Evolutionary conservation across 305 asterid species (phyloP), one percentile per base, ranked within the genome.

Genomic region (Rubia occidens): DNA sequence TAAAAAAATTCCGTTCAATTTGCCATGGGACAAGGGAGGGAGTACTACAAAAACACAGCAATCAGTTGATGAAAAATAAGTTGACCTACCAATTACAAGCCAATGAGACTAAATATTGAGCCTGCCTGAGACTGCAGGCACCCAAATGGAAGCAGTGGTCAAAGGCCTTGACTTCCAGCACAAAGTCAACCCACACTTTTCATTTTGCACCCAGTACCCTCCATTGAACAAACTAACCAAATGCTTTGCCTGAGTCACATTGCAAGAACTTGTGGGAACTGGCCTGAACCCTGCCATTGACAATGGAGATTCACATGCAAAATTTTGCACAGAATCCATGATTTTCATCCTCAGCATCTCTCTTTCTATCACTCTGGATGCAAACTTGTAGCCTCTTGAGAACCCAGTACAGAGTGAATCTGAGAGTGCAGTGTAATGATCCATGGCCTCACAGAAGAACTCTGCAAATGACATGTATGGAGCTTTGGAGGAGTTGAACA

Each of bases 91-190:
- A 59, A 53, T 51, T 51, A 51, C 17, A 47, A 51, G 7, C 58
- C 58, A 51, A 5, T 20, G 14, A 4, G 56, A 51, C 56, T 15
- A 17, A 60, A 58, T 53, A 61, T 13, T 67, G 1, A 4, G 9
- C 18, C 66, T 54, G 45, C 69, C 53, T 61, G 63, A 14, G 42
- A 29, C 70, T 59, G 18, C 60, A 32, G 85, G 83, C 56, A 68
- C 81, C 85, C 83, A 81, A 65, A 81, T 66, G 32, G 83, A 76
- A 66, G 83, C 79, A 9, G 75, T 68, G 60, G 68, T 69, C 72
- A 81, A 71, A 40, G 76, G 78, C 72, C 81, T 78, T 51, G 81
- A 78, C 74, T 78, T 81, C 85, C 85, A 81, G 58, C 75, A 71
- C 74, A 81, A 69, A 4, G 69, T 17, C 69, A 81, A 66, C 49